Evolutionary conservation across 306 rosid species (phyloP), one percentile per base, ranked within the genome.

Genomic region (Astragalus membranaceus): DNA sequence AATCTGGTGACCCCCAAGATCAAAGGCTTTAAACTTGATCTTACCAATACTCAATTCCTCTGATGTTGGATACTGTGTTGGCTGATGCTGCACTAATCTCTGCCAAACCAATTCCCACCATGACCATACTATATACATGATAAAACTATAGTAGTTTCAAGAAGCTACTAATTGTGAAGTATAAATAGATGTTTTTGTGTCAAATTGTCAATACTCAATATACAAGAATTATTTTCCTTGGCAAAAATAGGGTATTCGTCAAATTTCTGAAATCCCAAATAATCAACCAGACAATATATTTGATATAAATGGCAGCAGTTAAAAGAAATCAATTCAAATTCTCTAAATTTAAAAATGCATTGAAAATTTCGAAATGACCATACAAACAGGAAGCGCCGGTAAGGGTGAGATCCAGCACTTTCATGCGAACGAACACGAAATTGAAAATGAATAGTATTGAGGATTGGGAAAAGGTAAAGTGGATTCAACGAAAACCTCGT

Each of bases 21-120:
- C 95, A 88, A 90, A 90, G 39, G 89, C 95, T 78, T 89, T 92
- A 69, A 92, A 92, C 82, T 89, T 92, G 72, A 92, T 92, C 80
- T 88, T 83, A 57, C 96, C 96, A 69, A 92, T 92, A 83, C 95
- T 89, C 78, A 88, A 74, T 75, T 89, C 98, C 84, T 89, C 96
- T 17, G 96, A 92, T 3, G 96, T 92, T 7, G 96, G 96, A 67
- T 87, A 77, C 72, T 85, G 96, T 7, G 98, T 89, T 70, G 98
- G 92, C 77, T 87, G 97, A 69, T 92, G 97, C 78, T 92, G 97
- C 65, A 89, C 98, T 65, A 92, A 11, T 83, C 95, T 86, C 96
- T 92, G 88, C 83, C 55, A 85, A 47, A 69, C 14, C 53, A 75
- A 83, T 36, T 35, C 69, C 60, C 72, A 66, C 13, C 9, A 64